These are phyloP conservation scores for Metarhizium sp. DNA, from an alignment of 2,329 filamentous ascomycete genomes.

Conservation along the genomic window DNA sequence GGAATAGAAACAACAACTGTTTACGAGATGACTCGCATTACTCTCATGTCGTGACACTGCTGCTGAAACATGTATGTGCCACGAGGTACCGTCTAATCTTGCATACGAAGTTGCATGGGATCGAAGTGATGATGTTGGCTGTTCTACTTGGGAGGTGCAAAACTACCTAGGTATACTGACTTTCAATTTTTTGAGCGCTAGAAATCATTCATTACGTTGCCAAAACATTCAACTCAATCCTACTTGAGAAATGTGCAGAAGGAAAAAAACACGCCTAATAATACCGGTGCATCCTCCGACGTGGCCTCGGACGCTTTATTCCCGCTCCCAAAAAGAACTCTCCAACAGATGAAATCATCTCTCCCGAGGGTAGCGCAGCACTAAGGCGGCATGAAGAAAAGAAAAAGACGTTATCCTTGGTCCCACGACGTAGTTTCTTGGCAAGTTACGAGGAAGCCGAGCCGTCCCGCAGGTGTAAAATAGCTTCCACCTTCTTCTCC, in stretches of 20 bases:
- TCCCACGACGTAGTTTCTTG: neutral
- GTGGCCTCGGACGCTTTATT: neutral
- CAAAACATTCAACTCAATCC: neutral
- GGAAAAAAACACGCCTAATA: neutral
- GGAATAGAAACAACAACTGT: neutral
- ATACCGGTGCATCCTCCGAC: neutral
- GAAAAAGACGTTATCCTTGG: neutral
- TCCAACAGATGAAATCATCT: neutral
- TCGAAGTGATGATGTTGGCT: constrained; percentile 19
- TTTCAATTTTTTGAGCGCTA: neutral
- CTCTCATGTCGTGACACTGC: constrained; percentile 2
- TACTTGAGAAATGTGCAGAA: neutral
- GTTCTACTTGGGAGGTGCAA: neutral
- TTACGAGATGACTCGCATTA: constrained; percentile 6
- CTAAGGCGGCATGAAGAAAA: neutral
- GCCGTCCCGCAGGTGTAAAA: constrained; percentile 22
- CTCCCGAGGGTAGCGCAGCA: neutral
- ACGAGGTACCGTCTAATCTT: neutral
- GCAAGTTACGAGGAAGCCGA: constrained; percentile 14
- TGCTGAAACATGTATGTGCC: constrained; percentile 1
- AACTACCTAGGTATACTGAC: neutral
- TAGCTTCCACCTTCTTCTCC: constrained; percentile 28
- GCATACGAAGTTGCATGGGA: neutral
- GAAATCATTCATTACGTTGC: neutral
- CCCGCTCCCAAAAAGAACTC: neutral